Conservation (phyloP, 1,284 basidiomycete species). For the Ceratobasidium theobromae region DNA sequence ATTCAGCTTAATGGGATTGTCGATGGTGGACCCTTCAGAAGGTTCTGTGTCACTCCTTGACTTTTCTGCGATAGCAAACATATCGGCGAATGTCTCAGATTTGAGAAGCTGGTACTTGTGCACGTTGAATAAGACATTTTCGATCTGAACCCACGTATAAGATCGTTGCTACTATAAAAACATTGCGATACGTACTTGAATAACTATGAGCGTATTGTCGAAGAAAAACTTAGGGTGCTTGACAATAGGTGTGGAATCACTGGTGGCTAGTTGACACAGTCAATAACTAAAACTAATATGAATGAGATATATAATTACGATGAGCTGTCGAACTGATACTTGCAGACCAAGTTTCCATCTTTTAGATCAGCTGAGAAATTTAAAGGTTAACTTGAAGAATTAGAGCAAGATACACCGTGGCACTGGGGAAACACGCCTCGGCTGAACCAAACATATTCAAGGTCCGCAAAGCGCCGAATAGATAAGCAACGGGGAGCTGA, state of each 20-base stretch:
- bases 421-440: no score
- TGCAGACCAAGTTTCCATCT: no score
- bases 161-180: not conserved
- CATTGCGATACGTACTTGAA: not conserved
- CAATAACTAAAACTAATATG: no score
- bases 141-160: not conserved
- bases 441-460: no score
- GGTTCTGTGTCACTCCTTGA: not conserved
- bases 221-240: slow-evolving; percentile 4
- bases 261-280: no score
- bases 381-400: no score
- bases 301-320: no score
- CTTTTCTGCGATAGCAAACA: not conserved
- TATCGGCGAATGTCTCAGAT: slow-evolving; percentile 6
- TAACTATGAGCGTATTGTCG: slow-evolving; percentile 1
- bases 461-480: no score
- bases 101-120: slow-evolving; percentile 23
- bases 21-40: not conserved
- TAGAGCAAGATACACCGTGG: no score
- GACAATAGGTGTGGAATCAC: not conserved
- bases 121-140: slow-evolving; percentile 1
- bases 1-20: not conserved
- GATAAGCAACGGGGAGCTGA: no score
- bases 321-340: no score
- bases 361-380: no score